Evolutionary conservation across 2,329 filamentous ascomycete genomes (phyloP).

Genomic region (Byssothecium circinans): DNA sequence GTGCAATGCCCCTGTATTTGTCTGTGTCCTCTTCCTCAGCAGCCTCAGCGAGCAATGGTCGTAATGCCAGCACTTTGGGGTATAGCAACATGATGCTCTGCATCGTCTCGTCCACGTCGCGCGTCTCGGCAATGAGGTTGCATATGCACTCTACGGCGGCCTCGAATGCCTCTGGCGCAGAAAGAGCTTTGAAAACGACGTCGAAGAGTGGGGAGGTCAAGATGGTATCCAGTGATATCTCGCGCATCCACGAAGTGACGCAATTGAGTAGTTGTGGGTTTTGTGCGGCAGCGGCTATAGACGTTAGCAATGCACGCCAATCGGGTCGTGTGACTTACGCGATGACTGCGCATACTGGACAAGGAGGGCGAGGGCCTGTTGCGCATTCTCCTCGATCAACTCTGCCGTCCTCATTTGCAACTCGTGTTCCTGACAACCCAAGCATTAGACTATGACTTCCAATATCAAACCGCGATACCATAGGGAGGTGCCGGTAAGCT

Average conservation of each 20-base stretch:
- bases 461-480: constrained; percentile 37
- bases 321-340: constrained; percentile 57
- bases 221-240: constrained; percentile 82
- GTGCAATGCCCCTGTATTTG: constrained; percentile 82
- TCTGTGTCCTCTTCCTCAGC: constrained; percentile 83
- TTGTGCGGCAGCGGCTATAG: constrained; percentile 66
- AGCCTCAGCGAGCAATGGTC: constrained; percentile 72
- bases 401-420: constrained; percentile 82
- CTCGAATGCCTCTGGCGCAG: constrained; percentile 76
- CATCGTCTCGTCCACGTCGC: constrained; percentile 88
- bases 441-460: constrained; percentile 47
- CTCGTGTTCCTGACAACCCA: constrained; percentile 80
- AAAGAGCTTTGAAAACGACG: constrained; percentile 75
- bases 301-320: neutral
- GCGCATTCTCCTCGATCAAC: constrained; percentile 85
- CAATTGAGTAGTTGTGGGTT: constrained; percentile 93
- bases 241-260: constrained; percentile 93
- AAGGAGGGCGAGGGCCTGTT: constrained; percentile 82
- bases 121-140: constrained; percentile 86
- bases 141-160: constrained; percentile 91
- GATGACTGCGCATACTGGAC: constrained; percentile 92
- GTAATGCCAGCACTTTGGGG: constrained; percentile 75
- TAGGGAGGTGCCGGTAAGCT: constrained; percentile 43
- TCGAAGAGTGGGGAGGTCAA: constrained; percentile 84
- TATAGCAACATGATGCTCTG: constrained; percentile 80